Conservation (phyloP, 768 basidiomycete genomes). For the Kockovaella imperatae region DNA sequence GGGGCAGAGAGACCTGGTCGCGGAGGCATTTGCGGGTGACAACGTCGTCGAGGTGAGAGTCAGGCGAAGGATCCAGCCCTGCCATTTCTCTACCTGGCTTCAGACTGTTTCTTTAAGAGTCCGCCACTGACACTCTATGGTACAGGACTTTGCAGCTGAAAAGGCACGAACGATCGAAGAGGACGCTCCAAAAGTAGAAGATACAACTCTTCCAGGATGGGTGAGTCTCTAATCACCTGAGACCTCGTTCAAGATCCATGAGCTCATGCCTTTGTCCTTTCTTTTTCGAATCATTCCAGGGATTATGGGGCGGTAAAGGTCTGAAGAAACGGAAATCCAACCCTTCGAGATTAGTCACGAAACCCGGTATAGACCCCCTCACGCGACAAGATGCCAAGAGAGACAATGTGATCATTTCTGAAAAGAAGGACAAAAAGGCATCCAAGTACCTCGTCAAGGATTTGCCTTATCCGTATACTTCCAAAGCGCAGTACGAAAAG, state of each 20-base stretch:
- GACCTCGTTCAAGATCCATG: not conserved
- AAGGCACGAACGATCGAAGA: constrained; percentile 74
- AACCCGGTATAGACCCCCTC: constrained; percentile 70
- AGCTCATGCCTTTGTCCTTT: not conserved
- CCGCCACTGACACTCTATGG: not conserved
- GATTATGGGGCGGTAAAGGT: constrained; percentile 83
- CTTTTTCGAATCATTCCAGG: constrained; percentile 49
- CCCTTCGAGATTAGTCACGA: constrained; percentile 60
- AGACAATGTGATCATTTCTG: constrained; percentile 86
- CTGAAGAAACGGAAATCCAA: constrained; percentile 55
- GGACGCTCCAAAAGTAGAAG: constrained; percentile 79
- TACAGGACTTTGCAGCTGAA: constrained; percentile 73
- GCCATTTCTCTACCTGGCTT: not conserved
- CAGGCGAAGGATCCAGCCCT: not conserved
- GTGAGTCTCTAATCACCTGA: too few relatives aligned
- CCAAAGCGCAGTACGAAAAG: constrained; percentile 83
- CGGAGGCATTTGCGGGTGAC: constrained; percentile 92
- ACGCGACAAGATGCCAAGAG: constrained; percentile 76
- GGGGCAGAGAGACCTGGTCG: constrained; percentile 84
- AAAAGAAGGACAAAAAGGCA: constrained; percentile 90
- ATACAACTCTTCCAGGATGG: constrained; percentile 92
- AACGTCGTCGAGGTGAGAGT: constrained; percentile 75
- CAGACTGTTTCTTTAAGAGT: not conserved
- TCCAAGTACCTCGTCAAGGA: constrained; percentile 82
- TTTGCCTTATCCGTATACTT: constrained; percentile 89